Percentiles rank a stretch among this genome's conserved stretches.
These are phyloP conservation scores for Nicotiana noctiflora DNA, from an alignment of 257 asterid species.

Conservation along the genomic window DNA sequence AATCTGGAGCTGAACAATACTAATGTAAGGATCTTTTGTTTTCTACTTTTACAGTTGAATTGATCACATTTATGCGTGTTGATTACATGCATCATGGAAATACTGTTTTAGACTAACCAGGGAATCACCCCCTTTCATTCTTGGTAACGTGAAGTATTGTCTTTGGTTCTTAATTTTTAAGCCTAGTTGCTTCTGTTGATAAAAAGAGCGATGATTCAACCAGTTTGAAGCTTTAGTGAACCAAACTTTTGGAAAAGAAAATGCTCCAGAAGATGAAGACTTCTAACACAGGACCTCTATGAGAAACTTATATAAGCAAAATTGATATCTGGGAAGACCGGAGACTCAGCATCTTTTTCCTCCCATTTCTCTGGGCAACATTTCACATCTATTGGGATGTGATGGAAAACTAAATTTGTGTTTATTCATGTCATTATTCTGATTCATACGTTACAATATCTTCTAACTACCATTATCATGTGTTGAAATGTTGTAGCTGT, in stretches of 20 bases:
- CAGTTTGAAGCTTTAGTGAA: not conserved
- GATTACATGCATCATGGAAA: not conserved
- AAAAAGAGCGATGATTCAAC: not conserved
- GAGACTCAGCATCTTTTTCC: not conserved
- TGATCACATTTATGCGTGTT: not conserved
- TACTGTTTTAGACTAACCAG: not conserved
- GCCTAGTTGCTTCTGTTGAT: not conserved
- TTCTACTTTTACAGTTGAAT: not conserved
- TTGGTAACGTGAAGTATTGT: not conserved
- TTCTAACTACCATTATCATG: not conserved
- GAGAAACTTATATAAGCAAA: not conserved
- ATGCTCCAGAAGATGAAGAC: not conserved
- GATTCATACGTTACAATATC: not conserved
- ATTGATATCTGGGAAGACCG: not conserved
- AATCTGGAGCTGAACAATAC: constrained; percentile 81
- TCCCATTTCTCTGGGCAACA: not conserved
- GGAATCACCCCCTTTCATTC: not conserved
- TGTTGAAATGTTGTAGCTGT: not conserved
- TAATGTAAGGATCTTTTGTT: constrained; percentile 41
- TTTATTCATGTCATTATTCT: not conserved
- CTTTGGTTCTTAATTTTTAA: not conserved
- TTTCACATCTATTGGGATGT: not conserved
- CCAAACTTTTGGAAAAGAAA: not conserved
- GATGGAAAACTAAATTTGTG: not conserved
- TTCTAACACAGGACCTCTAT: not conserved